A percentile compares a stretch with the other conserved stretches of the same genome.
Evolutionary conservation across 495 filamentous ascomycete species (phyloP).

Genomic region (Neurospora sp.): DNA sequence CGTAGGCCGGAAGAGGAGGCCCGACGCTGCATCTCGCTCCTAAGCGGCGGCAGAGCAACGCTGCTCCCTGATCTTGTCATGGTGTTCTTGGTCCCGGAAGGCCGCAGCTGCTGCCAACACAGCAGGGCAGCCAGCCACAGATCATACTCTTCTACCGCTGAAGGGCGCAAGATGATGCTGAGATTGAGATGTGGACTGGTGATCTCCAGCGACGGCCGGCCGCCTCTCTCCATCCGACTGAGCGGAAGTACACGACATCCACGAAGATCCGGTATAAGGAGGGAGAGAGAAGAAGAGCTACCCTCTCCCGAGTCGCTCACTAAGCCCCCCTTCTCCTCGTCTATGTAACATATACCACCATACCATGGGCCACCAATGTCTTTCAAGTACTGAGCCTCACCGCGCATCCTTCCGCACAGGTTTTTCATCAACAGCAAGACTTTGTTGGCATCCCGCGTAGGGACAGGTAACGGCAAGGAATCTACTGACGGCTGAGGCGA

Average conservation of each 20-base stretch:
- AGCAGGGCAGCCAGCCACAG: constrained; percentile 87
- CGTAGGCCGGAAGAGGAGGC: constrained; percentile 48
- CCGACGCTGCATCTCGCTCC: constrained; percentile 61
- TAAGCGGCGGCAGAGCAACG: constrained; percentile 9
- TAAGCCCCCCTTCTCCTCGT: constrained; percentile 53
- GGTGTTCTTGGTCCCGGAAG: constrained; percentile 26
- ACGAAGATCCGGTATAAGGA: constrained; percentile 67
- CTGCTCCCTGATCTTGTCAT: not conserved
- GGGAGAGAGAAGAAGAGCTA: constrained; percentile 32
- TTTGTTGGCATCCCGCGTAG: constrained; percentile 50
- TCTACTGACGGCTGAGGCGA: constrained; percentile 40
- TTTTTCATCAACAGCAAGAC: constrained; percentile 59
- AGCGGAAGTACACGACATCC: constrained; percentile 72
- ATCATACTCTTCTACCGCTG: constrained; percentile 66
- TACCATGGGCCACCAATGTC: constrained; percentile 47
- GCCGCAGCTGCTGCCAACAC: constrained; percentile 86
- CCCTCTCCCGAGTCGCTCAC: constrained; percentile 49
- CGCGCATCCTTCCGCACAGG: constrained; percentile 59
- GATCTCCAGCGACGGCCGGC: constrained; percentile 65
- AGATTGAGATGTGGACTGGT: constrained; percentile 55
- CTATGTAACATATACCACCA: constrained; percentile 52
- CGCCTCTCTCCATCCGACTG: constrained; percentile 11
- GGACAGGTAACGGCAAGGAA: constrained; percentile 44
- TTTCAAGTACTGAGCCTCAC: constrained; percentile 53
- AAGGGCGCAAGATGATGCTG: constrained; percentile 64